Evolutionary conservation across 2,329 filamentous ascomycete species (phyloP), one percentile per base, ranked within the genome.

Genomic region (Trichoderma gracile): DNA sequence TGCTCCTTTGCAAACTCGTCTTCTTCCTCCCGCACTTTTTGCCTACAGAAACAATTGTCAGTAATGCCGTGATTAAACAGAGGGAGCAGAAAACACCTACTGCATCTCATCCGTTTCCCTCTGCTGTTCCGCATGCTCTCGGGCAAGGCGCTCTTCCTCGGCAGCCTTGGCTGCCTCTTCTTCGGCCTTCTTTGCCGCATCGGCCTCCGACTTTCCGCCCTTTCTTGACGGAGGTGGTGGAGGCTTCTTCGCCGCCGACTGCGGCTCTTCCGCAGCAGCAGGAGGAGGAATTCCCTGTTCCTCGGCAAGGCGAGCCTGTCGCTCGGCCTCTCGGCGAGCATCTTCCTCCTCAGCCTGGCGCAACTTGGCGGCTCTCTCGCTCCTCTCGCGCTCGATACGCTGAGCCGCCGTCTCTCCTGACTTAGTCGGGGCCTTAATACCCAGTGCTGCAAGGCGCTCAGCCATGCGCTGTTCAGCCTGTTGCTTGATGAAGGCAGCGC

Each of bases 401-500:
- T 99, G 93, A 64, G 90, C 86, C 40, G 93, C 80, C 33, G 88
- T 91, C 78, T 99, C 95, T 3, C 89, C 89, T 45, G 89, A 79
- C 73, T 96, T 96, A 19, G 83, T 82, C 6, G 91, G 89, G 33
- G 92, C 88, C 76, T 92, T 96, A 74, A 99, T 90, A 42, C 95
- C 95, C 67, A 98, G 85, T 53, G 94, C 94, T 66, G 95, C 95
- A 72, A 99, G 86, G 66, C 95, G 89, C 77, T 98, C 95, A 42
- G 95, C 94, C 90, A 99, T 98, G 66, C 94, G 91, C 74, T 94
- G 92, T 76, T 98, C 93, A 9, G 95, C 96, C 75, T 97, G 94
- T 76, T 97, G 93, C 75, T 96, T 96, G 73, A 98, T 97, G 73
- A 96, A 97, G 5, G 94, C 93, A 42, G 96, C 93, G 63, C 95